Evolutionary conservation across 148 eudicot genomes (phyloP).

Genomic region (Cornus controversa): DNA sequence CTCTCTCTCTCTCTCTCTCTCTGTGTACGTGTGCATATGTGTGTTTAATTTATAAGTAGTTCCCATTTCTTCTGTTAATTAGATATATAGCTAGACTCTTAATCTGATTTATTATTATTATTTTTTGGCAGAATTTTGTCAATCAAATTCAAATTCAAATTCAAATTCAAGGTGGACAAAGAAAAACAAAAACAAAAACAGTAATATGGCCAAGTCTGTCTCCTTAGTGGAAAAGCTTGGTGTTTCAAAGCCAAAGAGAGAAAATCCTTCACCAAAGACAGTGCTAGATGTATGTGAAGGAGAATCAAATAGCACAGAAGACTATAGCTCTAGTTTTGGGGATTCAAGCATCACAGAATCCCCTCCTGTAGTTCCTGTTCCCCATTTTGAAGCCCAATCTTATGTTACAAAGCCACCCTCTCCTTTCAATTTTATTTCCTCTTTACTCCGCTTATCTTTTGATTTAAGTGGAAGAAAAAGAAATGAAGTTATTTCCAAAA

Average conservation of each 20-base stretch:
- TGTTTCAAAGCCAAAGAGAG: constrained; percentile 7
- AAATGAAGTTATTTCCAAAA: constrained; percentile 7
- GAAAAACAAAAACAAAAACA: constrained; percentile 11
- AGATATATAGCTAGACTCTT: not conserved
- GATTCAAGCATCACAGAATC: constrained; percentile 38
- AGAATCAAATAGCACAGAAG: constrained; percentile 45
- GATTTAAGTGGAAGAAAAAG: constrained; percentile 31
- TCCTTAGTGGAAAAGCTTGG: constrained; percentile 16
- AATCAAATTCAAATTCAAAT: constrained; percentile 11
- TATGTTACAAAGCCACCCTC: constrained; percentile 28
- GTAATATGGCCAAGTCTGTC: not conserved
- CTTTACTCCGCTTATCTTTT: constrained; percentile 47
- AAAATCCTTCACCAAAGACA: constrained; percentile 64
- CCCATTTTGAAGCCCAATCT: constrained; percentile 13
- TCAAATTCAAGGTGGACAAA: constrained; percentile 16
- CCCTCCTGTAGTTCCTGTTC: constrained; percentile 8
- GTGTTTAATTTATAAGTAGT: no score
- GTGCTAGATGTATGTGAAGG: constrained; percentile 45
- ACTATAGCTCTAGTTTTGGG: constrained; percentile 48
- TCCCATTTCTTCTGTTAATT: not conserved
- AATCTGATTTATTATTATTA: not conserved
- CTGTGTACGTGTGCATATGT: no score
- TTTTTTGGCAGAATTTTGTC: constrained; percentile 19
- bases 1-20: no score
- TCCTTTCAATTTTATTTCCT: constrained; percentile 52